Base-by-base conservation (phyloP, 225 moss, liverwort and hornwort species). In the Neckera pumila region DNA sequence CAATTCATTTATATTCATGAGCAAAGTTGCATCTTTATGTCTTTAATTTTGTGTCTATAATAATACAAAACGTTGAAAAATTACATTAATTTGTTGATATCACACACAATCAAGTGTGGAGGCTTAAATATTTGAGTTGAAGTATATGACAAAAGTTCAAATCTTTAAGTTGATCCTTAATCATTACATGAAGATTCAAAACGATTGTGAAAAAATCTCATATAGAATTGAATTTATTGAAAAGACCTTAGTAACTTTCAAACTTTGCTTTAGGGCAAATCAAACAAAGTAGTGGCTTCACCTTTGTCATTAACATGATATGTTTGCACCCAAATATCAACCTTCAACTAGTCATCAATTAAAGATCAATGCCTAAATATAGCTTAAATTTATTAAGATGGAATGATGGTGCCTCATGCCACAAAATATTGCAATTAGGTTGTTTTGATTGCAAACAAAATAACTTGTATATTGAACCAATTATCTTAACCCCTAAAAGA, bases 401-500 rank as follows among this genome's bases (percentile, higher is more conserved):
- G 10, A 45, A 22, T 30, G 6, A 9, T 28, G 17, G 5, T 45
- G 3, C 74, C 1, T 74, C 17, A 30, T 2, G 10, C 30, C 1
- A 45, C 15, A 30, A 17, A 15, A 1, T 23, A 47, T 18, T 47
- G 18, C 30, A 17, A 47, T 30, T 30, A 45, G 6, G 3, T 17
- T 73, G 10, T 45, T 73, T 45, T 17, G 2, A 28, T 42, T 71
- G 9, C 9, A 43, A 72, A 16, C 5, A 40, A 27, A 72, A 9
- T 27, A 72, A 43, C 16, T 42, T 5, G 9, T 14, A 8, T 8
- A 4, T 43, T 14, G 27, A 67, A 34, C 21, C 21, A 67, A 65
- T 2, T 0, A 0, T 36, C 19, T 18, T 19, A 10, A 11, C n/a
- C n/a, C n/a, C n/a, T n/a, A 21, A 1, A 10, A 31, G 12, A 5